phyloP scores from a whole-genome alignment of 345 rosid genomes.

The Trapa bicornis region DNA sequence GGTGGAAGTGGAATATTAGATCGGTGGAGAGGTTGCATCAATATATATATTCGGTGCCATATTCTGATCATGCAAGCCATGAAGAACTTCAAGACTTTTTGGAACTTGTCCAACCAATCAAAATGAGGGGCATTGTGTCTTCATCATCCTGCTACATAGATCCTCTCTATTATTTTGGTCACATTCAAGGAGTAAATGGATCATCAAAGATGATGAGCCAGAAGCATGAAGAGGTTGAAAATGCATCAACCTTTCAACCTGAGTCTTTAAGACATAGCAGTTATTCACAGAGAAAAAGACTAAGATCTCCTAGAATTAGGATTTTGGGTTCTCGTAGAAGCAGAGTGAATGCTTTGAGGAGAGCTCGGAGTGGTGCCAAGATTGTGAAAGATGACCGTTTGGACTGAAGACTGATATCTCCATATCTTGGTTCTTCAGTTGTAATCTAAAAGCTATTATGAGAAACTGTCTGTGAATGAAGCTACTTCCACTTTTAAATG shows the following conservation, averaged over 20 bases:
- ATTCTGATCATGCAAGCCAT: conserved; percentile 72
- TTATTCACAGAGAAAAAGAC: conserved; percentile 12
- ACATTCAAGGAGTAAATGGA: conserved; percentile 30
- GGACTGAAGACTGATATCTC: conserved; percentile 1
- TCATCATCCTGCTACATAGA: conserved; percentile 52
- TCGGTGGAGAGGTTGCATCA: conserved; percentile 32
- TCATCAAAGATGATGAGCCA: conserved; percentile 14
- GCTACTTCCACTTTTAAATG: background rate
- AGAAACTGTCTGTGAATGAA: background rate
- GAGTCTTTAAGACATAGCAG: conserved; percentile 15
- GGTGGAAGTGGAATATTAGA: conserved; percentile 10
- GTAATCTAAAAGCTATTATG: background rate
- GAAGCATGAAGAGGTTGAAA: conserved; percentile 17
- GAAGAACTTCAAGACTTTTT: conserved; percentile 53
- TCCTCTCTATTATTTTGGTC: conserved; percentile 57
- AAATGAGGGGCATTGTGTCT: conserved; percentile 53
- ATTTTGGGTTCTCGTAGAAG: conserved; percentile 14
- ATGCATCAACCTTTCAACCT: conserved; percentile 10
- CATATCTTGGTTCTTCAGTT: background rate
- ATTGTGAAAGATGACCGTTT: conserved; percentile 17
- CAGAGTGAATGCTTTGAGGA: conserved; percentile 20
- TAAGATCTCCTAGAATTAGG: conserved; percentile 5
- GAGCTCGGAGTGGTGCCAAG: conserved; percentile 24
- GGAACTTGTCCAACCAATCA: conserved; percentile 47
- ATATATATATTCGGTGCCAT: conserved; percentile 44